These are phyloP conservation scores for Sporormia fimetaria DNA, from an alignment of 495 filamentous ascomycete genomes.

Conservation along the genomic window DNA sequence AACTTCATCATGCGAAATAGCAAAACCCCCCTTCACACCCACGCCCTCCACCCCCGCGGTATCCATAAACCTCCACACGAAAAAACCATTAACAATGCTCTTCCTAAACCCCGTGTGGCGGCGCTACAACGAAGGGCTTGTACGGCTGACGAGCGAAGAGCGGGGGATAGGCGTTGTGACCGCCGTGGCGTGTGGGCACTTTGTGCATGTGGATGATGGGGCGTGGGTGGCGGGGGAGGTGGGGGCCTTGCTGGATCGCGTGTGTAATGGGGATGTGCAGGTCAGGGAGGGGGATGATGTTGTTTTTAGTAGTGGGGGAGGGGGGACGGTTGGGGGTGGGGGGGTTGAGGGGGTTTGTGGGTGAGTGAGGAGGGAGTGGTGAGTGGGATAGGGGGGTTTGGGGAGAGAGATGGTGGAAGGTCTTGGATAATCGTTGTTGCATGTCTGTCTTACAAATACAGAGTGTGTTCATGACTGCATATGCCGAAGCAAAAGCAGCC, in stretches of 20 bases:
- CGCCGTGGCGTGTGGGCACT: slow-evolving; percentile 47
- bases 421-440: too few relatives aligned
- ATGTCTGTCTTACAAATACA: too few relatives aligned
- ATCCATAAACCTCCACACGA: too few relatives aligned
- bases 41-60: too few relatives aligned
- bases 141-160: slow-evolving; percentile 35
- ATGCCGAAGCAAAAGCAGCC: too few relatives aligned
- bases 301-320: too few relatives aligned
- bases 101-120: slow-evolving; percentile 48
- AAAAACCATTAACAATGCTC: slow-evolving; percentile 36
- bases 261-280: slow-evolving; percentile 13
- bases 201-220: slow-evolving; percentile 52
- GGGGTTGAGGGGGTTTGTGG: not conserved
- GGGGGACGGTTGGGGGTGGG: not conserved
- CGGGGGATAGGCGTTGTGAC: slow-evolving; percentile 39
- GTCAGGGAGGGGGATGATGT: slow-evolving; percentile 9
- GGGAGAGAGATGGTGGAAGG: too few relatives aligned
- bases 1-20: not conserved
- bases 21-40: too few relatives aligned
- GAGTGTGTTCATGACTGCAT: too few relatives aligned
- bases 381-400: too few relatives aligned
- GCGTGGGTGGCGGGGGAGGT: slow-evolving; percentile 43
- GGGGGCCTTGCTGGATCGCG: slow-evolving; percentile 20
- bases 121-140: slow-evolving; percentile 46
- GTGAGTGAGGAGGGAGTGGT: not conserved